A percentile compares a stretch with the other conserved stretches of the same genome.
phyloP scores from a whole-genome alignment of 768 basidiomycete genomes.

The Auriculariales sp. region DNA sequence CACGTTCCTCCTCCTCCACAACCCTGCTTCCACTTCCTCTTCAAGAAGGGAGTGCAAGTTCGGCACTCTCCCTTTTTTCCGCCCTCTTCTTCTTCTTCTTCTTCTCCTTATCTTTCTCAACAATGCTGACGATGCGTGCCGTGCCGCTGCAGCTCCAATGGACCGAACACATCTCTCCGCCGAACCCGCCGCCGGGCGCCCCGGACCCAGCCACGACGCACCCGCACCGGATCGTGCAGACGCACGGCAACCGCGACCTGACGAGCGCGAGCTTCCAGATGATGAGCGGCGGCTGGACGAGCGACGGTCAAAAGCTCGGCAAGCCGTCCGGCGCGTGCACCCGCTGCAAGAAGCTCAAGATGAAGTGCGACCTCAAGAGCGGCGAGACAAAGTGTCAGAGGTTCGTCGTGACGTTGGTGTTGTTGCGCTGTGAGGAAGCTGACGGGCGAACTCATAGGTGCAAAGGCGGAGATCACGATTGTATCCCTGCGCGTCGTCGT shows the following conservation, averaged over 20 bases:
- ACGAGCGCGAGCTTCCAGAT: background rate
- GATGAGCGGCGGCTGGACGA: no score
- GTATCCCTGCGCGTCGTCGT: background rate
- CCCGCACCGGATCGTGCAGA: background rate
- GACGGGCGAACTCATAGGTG: no score
- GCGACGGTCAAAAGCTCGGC: background rate
- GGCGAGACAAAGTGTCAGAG: background rate
- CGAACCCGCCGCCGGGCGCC: background rate
- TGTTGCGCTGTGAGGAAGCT: no score
- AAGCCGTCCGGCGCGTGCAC: background rate
- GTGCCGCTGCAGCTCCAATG: background rate
- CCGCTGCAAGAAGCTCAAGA: background rate
- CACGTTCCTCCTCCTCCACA: no score
- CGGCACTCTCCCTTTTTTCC: no score
- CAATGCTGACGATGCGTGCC: background rate
- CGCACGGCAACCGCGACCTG: conserved; percentile 1
- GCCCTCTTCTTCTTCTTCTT: no score
- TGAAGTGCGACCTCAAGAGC: background rate
- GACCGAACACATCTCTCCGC: background rate
- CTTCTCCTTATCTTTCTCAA: no score
- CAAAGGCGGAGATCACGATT: background rate
- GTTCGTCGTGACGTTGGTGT: no score
- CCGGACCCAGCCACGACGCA: background rate
- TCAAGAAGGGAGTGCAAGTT: no score
- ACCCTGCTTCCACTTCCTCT: no score